phyloP scores from a whole-genome alignment of 805 yeast genomes.

The Myxozyma vanderwaltii region DNA sequence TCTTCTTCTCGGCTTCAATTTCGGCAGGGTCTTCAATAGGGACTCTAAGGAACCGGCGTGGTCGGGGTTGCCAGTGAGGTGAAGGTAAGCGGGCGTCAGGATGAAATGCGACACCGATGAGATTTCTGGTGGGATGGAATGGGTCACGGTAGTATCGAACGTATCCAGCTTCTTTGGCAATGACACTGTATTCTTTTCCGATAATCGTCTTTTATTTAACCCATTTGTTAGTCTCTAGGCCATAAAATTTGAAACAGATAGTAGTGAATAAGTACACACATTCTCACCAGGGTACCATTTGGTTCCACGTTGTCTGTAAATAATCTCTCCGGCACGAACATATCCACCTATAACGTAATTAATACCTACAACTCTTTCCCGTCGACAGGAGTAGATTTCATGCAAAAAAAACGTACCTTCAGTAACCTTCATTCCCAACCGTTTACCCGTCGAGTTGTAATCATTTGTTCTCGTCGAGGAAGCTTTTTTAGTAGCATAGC shows the following conservation, averaged over 20 bases:
- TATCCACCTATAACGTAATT: slow-evolving; percentile 37
- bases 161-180: slow-evolving; percentile 88
- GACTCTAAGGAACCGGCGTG: slow-evolving; percentile 78
- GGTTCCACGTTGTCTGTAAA: slow-evolving; percentile 94
- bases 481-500: slow-evolving; percentile 91
- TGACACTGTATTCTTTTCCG: slow-evolving; percentile 92
- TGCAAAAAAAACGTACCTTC: slow-evolving; percentile 60
- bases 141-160: slow-evolving; percentile 93
- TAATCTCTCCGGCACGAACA: slow-evolving; percentile 81
- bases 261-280: slow-evolving; percentile 40
- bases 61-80: slow-evolving; percentile 86
- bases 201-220: slow-evolving; percentile 46
- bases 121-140: slow-evolving; percentile 89
- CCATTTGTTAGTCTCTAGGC: too few relatives aligned
- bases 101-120: slow-evolving; percentile 81
- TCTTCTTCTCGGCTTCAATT: slow-evolving; percentile 61
- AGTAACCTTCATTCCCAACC: slow-evolving; percentile 85
- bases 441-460: slow-evolving; percentile 92
- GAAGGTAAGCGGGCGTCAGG: slow-evolving; percentile 71
- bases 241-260: not conserved
- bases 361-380: slow-evolving; percentile 29
- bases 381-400: not conserved
- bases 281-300: slow-evolving; percentile 93
- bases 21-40: slow-evolving; percentile 53
- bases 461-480: slow-evolving; percentile 93